These are phyloP conservation scores for Clonostachys sp. DNA, from an alignment of 2,329 filamentous ascomycete species.

Conservation along the genomic window DNA sequence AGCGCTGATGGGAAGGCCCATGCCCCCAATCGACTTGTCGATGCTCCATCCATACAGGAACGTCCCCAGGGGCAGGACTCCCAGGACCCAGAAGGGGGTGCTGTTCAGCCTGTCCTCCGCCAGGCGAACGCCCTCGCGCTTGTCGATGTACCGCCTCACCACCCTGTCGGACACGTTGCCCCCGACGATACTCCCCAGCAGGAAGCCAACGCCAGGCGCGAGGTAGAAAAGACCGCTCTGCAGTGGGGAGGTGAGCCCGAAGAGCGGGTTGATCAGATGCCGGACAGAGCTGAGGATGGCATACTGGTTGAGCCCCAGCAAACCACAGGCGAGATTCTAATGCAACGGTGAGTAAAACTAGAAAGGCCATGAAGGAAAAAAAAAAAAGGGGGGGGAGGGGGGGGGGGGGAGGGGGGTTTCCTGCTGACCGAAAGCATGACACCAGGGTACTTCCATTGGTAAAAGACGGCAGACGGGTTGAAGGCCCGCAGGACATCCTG, in stretches of 20 bases:
- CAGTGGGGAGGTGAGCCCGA: constrained; percentile 56
- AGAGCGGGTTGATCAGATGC: constrained; percentile 65
- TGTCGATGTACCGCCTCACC: constrained; percentile 30
- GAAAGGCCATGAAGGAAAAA: neutral
- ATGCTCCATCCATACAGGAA: constrained; percentile 30
- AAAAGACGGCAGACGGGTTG: constrained; percentile 16
- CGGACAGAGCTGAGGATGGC: constrained; percentile 57
- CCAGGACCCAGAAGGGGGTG: constrained; percentile 18
- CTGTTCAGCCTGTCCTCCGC: constrained; percentile 23
- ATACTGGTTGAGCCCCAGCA: constrained; percentile 31
- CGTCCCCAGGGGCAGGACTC: constrained; percentile 20
- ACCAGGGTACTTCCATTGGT: constrained; percentile 12
- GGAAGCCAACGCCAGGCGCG: constrained; percentile 62
- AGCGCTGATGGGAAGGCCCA: constrained; percentile 23
- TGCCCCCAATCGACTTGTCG: constrained; percentile 18
- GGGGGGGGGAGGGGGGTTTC: neutral
- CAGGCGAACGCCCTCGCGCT: constrained; percentile 20
- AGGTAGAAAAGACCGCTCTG: constrained; percentile 66
- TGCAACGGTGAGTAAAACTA: neutral
- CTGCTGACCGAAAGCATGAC: constrained; percentile 10
- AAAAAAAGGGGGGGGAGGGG: too few species aligned
- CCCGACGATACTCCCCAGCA: constrained; percentile 61
- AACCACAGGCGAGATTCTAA: constrained; percentile 13
- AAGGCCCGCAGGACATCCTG: constrained; percentile 5
- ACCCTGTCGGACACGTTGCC: constrained; percentile 40